These are phyloP conservation scores for Pythium oligandrum DNA, from an alignment of 352 stramenopile genomes.

Conservation along the genomic window DNA sequence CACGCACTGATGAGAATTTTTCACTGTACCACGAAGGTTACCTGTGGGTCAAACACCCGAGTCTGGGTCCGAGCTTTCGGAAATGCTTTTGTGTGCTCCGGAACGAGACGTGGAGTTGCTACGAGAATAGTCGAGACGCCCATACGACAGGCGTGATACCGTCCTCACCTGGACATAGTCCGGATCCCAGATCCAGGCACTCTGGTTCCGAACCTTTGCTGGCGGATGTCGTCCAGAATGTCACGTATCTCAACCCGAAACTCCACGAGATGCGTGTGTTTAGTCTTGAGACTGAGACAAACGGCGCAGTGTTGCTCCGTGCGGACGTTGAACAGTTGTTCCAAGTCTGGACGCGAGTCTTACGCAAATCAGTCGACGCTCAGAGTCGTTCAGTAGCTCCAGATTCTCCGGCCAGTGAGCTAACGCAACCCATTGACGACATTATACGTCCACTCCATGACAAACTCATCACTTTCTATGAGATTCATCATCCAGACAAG, in stretches of 20 bases:
- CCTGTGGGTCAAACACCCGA: slow-evolving; percentile 19
- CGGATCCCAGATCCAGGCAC: too few relatives aligned
- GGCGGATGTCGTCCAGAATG: slow-evolving; percentile 10
- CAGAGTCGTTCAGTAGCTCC: neutral
- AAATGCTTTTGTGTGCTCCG: slow-evolving; percentile 20
- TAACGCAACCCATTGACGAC: neutral
- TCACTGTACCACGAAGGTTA: slow-evolving; percentile 14
- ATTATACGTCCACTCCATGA: slow-evolving; percentile 26
- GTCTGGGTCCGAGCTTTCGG: slow-evolving; percentile 13
- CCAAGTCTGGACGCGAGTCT: slow-evolving; percentile 13
- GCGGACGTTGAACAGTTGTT: slow-evolving; percentile 14
- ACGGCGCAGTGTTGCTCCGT: slow-evolving; percentile 19
- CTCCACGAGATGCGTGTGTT: slow-evolving; percentile 22
- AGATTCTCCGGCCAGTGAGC: neutral
- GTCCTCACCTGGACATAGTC: too few relatives aligned
- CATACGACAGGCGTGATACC: slow-evolving; percentile 3
- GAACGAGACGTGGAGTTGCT: slow-evolving; percentile 17
- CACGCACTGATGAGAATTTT: neutral
- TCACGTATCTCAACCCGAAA: slow-evolving; percentile 20
- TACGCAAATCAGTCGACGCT: slow-evolving; percentile 12
- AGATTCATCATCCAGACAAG: slow-evolving; percentile 86
- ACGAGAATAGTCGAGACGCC: slow-evolving; percentile 16
- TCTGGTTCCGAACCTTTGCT: slow-evolving; percentile 3
- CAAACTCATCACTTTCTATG: slow-evolving; percentile 78
- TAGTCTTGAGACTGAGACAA: slow-evolving; percentile 11